phyloP scores from a whole-genome alignment of 1,139 yeast genomes.

The Pneumocystis carinii region DNA sequence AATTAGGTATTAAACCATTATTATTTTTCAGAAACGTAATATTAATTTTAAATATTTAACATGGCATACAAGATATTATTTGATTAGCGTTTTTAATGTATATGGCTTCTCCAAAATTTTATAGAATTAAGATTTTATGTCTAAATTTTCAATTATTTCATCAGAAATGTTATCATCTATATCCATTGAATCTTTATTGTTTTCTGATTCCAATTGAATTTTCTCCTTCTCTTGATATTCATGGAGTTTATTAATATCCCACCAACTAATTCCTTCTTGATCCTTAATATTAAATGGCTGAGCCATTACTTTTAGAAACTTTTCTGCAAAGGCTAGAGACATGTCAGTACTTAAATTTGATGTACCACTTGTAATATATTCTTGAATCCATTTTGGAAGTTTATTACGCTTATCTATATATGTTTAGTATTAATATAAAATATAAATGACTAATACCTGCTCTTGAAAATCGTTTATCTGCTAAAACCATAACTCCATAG shows the following conservation, averaged over 20 bases:
- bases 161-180: background rate
- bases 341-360: conserved; percentile 86
- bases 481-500: conserved; percentile 95
- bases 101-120: background rate
- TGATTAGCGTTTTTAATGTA: background rate
- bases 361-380: conserved; percentile 82
- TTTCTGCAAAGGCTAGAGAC: conserved; percentile 91
- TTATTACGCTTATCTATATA: conserved; percentile 53
- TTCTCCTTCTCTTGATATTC: conserved; percentile 37
- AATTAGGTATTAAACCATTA: background rate
- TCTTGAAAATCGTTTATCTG: conserved; percentile 63
- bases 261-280: conserved; percentile 87
- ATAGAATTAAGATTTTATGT: background rate
- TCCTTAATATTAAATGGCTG: conserved; percentile 86
- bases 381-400: conserved; percentile 93
- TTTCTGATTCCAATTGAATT: background rate
- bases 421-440: background rate
- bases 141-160: background rate
- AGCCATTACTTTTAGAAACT: conserved; percentile 80
- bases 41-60: background rate
- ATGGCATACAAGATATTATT: background rate
- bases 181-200: background rate
- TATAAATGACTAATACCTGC: conserved; percentile 22
- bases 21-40: background rate
- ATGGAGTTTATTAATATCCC: conserved; percentile 64